Evolutionary conservation across 2,329 filamentous ascomycete species (phyloP), one percentile per base, ranked within the genome.

Genomic region (Ophiostoma australiae): DNA sequence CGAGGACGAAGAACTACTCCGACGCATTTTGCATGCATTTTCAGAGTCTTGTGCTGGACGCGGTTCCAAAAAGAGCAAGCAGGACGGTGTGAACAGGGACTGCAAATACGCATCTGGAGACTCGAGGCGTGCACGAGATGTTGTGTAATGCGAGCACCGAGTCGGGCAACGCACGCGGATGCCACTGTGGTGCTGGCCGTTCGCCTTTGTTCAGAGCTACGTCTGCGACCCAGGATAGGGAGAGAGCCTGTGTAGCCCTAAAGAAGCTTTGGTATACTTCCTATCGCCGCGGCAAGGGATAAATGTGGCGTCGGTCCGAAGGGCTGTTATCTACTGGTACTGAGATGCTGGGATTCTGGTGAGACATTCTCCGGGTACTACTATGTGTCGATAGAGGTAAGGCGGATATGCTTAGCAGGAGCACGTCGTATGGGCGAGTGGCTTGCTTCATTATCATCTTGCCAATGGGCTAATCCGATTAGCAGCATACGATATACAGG

Each of bases 281-380:
- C 8, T 61, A 17, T 61, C 27, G 23, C 27, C 15, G 58, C 58
- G 23, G 58, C 58, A 63, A 63, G 58, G 58, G 27, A 63, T 23
- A 15, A 55, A 27, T 58, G 23, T 27, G 58, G 58, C 58, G 23
- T 63, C 58, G 58, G 58, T 63, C 58, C 52, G 52, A 27, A 58
- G 52, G 52, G 52, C 52, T 58, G 52, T 58, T 58, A 58, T 58
- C 52, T 48, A 27, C 3, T 48, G 44, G 44, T 17, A 27, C n/a
- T 58, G 10, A 58, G 52, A 58, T 58, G 52, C 52, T 27, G 23
- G 52, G 44, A 48, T 58, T n/a, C 52, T 31, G 23, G 52, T 55
- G 52, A 55, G 52, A 55, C 52, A 55, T 55, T 10, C 41, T 48
- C 13, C 3, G 10, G 27, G 52, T 23, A 55, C 52, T 55, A 27